phyloP scores from a whole-genome alignment of 129 eudicot genomes.

The Rutidosis leptorrhynchoides region DNA sequence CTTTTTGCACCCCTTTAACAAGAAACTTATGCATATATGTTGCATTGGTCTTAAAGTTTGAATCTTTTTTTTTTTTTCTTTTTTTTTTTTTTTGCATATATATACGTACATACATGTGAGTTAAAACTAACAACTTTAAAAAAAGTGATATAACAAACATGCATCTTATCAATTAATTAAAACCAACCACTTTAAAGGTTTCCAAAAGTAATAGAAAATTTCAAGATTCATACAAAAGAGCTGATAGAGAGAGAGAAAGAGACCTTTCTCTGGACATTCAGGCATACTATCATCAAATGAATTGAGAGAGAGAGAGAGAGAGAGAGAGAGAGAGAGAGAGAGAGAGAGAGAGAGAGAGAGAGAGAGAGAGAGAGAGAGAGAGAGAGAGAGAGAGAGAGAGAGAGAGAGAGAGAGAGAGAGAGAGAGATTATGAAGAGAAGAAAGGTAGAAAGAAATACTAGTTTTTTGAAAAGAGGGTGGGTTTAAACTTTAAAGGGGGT shows the following conservation, averaged over 20 bases:
- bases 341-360: constrained; percentile 39
- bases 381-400: constrained; percentile 27
- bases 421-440: constrained; percentile 28
- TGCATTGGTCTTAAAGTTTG: too few species aligned
- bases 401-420: constrained; percentile 31
- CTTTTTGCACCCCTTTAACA: too few species aligned
- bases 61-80: too few species aligned
- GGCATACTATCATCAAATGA: constrained; percentile 42
- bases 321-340: constrained; percentile 13
- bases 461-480: constrained; percentile 33
- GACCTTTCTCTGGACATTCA: constrained; percentile 73
- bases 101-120: too few species aligned
- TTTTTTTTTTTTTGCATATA: too few species aligned
- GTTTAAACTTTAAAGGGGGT: constrained; percentile 37
- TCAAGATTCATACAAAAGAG: background rate
- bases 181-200: background rate
- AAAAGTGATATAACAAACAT: too few species aligned
- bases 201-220: background rate
- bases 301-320: constrained; percentile 31
- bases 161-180: background rate
- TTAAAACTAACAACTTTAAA: too few species aligned
- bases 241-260: background rate
- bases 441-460: constrained; percentile 29
- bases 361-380: constrained; percentile 10
- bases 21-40: too few species aligned